Evolutionary conservation across 352 stramenopile genomes (phyloP).

Genomic region (Phytophthora quininea): DNA sequence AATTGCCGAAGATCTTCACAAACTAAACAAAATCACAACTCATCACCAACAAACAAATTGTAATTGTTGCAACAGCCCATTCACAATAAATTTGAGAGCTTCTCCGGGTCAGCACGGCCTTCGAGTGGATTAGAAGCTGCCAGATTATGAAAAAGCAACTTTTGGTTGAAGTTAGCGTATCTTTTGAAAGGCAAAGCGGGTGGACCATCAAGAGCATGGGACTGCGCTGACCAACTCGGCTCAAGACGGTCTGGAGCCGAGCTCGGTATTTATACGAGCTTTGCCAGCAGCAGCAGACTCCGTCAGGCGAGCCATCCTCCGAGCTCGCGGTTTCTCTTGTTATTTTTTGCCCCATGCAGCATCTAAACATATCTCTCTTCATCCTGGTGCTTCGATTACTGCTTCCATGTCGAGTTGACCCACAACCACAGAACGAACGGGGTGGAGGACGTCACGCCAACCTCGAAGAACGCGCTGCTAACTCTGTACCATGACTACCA

Average conservation of each 20-base stretch:
- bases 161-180: neutral
- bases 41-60: no score
- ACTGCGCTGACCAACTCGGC: neutral
- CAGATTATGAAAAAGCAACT: neutral
- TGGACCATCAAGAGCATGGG: neutral
- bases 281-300: neutral
- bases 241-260: neutral
- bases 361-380: slow-evolving; percentile 34
- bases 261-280: slow-evolving; percentile 30
- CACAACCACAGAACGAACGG: slow-evolving; percentile 10
- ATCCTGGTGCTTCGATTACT: slow-evolving; percentile 4
- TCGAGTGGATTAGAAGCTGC: neutral
- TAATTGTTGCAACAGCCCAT: no score
- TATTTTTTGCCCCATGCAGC: slow-evolving; percentile 27
- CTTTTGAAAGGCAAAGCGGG: neutral
- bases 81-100: no score
- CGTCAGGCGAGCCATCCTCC: neutral
- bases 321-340: slow-evolving; percentile 24
- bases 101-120: no score
- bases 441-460: slow-evolving; percentile 15
- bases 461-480: slow-evolving; percentile 4
- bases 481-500: slow-evolving; percentile 28
- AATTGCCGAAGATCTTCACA: no score
- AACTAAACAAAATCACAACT: no score
- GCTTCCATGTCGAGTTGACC: slow-evolving; percentile 18